Evolutionary conservation across 148 eudicot species (phyloP), one percentile per base, ranked within the genome.

Genomic region (Rhododendron simsii): DNA sequence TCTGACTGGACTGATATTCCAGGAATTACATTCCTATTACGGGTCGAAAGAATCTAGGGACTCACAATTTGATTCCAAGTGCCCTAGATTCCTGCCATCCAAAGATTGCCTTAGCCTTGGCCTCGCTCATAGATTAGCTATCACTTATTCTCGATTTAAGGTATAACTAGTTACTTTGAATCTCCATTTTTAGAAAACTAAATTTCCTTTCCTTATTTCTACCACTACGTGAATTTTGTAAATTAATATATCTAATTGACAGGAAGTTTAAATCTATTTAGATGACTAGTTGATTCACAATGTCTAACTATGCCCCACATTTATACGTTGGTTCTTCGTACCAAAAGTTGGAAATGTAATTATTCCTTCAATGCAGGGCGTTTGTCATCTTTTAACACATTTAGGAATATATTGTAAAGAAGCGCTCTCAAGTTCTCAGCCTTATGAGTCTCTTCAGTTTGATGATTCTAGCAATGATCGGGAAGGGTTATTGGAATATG

Each of bases 351-450:
- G 30, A 30, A 10, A 20, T 35, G 2, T 81, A 18, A 39, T 33
- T 81, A n/a, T 20, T 57, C 57, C 51, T 80, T 33, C 30, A 28
- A 81, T 92, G 89, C 94, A 96, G 99, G 96, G 93, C 75, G 92
- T 92, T 5, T 97, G 98, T 86, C 98, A 94, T 91, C 93, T 97
- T 84, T 91, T 97, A 77, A 91, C 95, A 85, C 90, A 91, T 88
- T 86, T 95, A 82, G 95, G 91, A 85, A 89, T 90, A 71, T 95
- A 97, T 86, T 91, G 93, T 80, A 92, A 92, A 89, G 95, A 94
- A 86, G 88, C 92, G 13, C 80, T 90, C 86, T 83, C 91, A 65
- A 89, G 86, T 80, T 86, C 91, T 82, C 82, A 93, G 82, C 83
- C 93, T 18, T 92, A 90, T 89, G 94, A 93, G 79, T 89, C 91